A percentile compares a stretch with the other conserved stretches of the same genome.
phyloP scores from a whole-genome alignment of 2,329 filamentous ascomycete genomes.

The Pseudogymnoascus sp. region DNA sequence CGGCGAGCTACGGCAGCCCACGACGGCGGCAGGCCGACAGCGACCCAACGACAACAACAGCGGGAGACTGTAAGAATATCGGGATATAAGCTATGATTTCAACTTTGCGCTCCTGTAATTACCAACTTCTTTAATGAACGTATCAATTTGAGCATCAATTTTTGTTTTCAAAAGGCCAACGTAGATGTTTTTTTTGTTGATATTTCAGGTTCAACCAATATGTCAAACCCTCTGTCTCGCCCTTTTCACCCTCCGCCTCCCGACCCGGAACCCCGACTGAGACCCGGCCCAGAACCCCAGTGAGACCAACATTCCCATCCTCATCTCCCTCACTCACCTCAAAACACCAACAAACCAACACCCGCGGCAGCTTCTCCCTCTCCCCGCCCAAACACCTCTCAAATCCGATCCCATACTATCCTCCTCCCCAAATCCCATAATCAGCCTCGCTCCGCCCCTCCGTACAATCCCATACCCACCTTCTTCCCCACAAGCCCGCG shows the following conservation, averaged over 20 bases:
- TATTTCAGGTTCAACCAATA: neutral
- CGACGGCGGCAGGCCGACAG: too few relatives aligned
- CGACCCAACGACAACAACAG: too few relatives aligned
- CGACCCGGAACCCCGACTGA: neutral
- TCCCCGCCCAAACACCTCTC: neutral
- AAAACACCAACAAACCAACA: slow-evolving; percentile 3
- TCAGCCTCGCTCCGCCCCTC: neutral
- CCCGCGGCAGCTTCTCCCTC: neutral
- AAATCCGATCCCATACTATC: too few relatives aligned
- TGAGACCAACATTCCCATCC: neutral
- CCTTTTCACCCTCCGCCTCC: neutral
- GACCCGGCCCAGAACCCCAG: neutral
- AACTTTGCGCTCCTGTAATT: too few relatives aligned
- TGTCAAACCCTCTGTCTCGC: slow-evolving; percentile 1
- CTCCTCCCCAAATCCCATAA: slow-evolving; percentile 2
- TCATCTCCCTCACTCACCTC: neutral
- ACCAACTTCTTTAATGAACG: too few relatives aligned
- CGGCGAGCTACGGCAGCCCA: too few relatives aligned
- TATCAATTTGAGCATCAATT: too few relatives aligned
- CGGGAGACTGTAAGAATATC: too few relatives aligned
- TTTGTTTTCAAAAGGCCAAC: too few relatives aligned
- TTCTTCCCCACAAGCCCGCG: neutral
- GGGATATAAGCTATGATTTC: too few relatives aligned
- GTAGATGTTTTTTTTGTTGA: too few relatives aligned
- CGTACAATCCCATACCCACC: neutral